Evolutionary conservation across 257 asterid species (phyloP).

Genomic region (Penstemon newberryi): DNA sequence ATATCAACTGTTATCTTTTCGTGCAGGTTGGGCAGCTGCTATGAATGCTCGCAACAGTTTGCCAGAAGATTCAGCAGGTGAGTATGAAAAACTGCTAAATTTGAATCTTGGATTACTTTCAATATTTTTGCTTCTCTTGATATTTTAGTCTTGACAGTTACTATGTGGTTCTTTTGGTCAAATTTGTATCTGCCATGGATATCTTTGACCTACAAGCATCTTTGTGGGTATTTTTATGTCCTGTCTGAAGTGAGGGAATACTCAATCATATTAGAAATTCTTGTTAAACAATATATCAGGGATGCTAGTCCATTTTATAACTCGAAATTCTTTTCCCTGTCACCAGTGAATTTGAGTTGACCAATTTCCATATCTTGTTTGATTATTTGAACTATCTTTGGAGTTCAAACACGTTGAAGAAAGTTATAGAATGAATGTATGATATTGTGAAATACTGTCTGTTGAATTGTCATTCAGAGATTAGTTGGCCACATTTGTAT

Average conservation of each 20-base stretch:
- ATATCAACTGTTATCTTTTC: slow-evolving; percentile 20
- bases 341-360: slow-evolving; percentile 4
- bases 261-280: not conserved
- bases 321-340: slow-evolving; percentile 3
- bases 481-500: not conserved
- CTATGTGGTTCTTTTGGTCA: slow-evolving; percentile 6
- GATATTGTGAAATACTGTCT: not conserved
- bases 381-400: slow-evolving; percentile 15
- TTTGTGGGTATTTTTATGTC: not conserved
- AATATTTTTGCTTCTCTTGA: not conserved
- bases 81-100: slow-evolving; percentile 34
- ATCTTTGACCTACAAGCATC: slow-evolving; percentile 14
- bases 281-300: too few species aligned
- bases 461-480: not conserved
- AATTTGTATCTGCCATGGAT: not conserved
- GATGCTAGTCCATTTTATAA: slow-evolving; percentile 1
- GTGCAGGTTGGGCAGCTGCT: slow-evolving; percentile 83
- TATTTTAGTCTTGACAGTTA: not conserved
- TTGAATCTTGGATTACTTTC: slow-evolving; percentile 18
- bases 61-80: slow-evolving; percentile 81
- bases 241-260: slow-evolving; percentile 16
- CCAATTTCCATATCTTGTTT: not conserved
- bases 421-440: not conserved
- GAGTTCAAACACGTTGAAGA: not conserved
- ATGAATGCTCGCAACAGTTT: slow-evolving; percentile 65